phyloP scores from a whole-genome alignment of 352 stramenopile species.

The Pythium phragmitis region DNA sequence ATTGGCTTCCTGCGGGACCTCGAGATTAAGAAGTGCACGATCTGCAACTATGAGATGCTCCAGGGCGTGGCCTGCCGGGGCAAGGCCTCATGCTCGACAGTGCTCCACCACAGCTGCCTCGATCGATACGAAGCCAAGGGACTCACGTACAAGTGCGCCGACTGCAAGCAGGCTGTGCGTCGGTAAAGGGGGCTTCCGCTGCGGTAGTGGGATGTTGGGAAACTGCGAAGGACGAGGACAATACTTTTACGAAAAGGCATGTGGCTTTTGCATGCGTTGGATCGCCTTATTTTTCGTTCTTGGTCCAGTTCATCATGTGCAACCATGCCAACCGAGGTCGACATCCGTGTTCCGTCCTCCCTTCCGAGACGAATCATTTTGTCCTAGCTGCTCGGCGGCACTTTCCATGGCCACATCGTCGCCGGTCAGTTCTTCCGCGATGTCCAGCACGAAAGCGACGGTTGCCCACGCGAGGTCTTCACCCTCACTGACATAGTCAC shows the following conservation, averaged over 20 bases:
- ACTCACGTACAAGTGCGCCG: conserved; percentile 55
- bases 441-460: too few species aligned
- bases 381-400: too few species aligned
- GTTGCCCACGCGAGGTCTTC: too few species aligned
- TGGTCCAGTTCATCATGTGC: too few species aligned
- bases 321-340: too few species aligned
- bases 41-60: conserved; percentile 76
- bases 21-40: conserved; percentile 74
- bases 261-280: neutral
- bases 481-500: too few species aligned
- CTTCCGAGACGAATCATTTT: too few species aligned
- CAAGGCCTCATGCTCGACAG: conserved; percentile 36
- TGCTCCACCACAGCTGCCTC: conserved; percentile 57
- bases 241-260: neutral
- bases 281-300: too few species aligned
- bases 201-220: too few species aligned
- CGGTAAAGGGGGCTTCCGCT: conserved; percentile 14
- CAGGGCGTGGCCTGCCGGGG: conserved; percentile 49
- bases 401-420: too few species aligned
- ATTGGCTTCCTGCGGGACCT: conserved; percentile 72
- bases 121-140: conserved; percentile 63
- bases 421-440: too few species aligned
- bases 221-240: neutral
- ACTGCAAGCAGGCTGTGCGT: conserved; percentile 47
- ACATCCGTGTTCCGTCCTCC: too few species aligned